Evolutionary conservation across 2,329 filamentous ascomycete genomes (phyloP), one percentile per base, ranked within the genome.

Genomic region (Ceratocystis smalleyi): DNA sequence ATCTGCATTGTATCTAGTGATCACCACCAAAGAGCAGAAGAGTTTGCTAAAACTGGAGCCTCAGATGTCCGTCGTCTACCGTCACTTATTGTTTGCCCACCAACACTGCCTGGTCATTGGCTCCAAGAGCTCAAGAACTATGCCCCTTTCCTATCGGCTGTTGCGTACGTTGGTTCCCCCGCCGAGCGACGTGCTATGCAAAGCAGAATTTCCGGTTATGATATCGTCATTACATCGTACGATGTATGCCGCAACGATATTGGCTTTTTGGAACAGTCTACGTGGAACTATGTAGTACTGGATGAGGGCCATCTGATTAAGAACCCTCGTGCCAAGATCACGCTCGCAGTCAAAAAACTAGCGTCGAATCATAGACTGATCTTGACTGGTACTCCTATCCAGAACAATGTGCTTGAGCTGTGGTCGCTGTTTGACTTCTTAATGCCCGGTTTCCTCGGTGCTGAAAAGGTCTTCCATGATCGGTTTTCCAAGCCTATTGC

Each of bases 371-470:
- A 99, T 72, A 88, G 94, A 22, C 81, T 99, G 60, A 99, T 99
- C 69, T 82, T 99, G 3, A 99, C 94, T 0, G 94, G 94, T 49
- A 99, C 94, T 1, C 94, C 94, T 0, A 97, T 97, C 68, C 92
- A 97, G 74, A 97, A 97, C 74, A 97, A 97, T 69, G 92, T 99
- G 1, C 77, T 99, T 60, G 92, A 99, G 73, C 79, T 99, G 3
- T 99, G 92, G 92, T 97, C 92, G 0, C 80, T 99, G 3, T 99
- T 99, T 72, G 94, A 99, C 75, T 99, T 99, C 77, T 79, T 99
- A 67, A 99, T 99, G 94, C 94, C 95, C 2, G 95, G 94, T 1
- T 99, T 99, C 78, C 79, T 99, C 6, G 94, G 94, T 40, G 90
- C 91, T 0, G 91, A 84, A 67, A 96, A 95, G 76, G 90, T 96